Conservation (phyloP, 179 eudicot genomes). For the Actinidia arguta region DNA sequence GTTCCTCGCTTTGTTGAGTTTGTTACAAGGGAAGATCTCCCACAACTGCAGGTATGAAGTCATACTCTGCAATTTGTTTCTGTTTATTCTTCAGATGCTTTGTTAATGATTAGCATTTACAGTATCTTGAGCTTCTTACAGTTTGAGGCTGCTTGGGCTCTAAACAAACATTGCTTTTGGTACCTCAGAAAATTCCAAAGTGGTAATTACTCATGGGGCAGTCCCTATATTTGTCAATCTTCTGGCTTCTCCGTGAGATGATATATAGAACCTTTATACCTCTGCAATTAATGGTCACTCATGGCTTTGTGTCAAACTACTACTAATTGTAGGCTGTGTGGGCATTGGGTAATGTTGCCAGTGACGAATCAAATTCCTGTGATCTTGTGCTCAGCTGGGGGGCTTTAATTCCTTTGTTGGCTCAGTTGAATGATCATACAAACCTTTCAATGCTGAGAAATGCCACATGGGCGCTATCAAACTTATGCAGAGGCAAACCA, state of each 20-base stretch:
- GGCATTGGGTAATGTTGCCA: slow-evolving; percentile 55
- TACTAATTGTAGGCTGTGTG: slow-evolving; percentile 43
- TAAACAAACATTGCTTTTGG: slow-evolving; percentile 92
- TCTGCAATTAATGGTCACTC: neutral
- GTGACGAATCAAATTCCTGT: slow-evolving; percentile 41
- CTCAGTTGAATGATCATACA: slow-evolving; percentile 34
- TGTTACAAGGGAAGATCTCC: slow-evolving; percentile 85
- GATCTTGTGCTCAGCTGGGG: slow-evolving; percentile 47
- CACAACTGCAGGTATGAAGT: slow-evolving; percentile 86
- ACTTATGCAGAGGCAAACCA: slow-evolving; percentile 75
- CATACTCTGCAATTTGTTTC: neutral
- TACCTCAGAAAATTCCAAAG: slow-evolving; percentile 87
- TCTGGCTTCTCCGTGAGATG: slow-evolving; percentile 89
- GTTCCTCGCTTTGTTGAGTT: slow-evolving; percentile 88
- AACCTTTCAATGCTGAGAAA: slow-evolving; percentile 38
- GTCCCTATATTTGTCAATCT: slow-evolving; percentile 93
- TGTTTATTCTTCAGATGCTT: neutral
- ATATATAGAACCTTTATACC: slow-evolving; percentile 37
- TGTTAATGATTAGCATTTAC: neutral
- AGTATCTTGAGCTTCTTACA: slow-evolving; percentile 23
- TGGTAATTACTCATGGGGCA: slow-evolving; percentile 88
- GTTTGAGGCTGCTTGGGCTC: slow-evolving; percentile 97
- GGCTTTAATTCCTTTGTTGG: slow-evolving; percentile 36
- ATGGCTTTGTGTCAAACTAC: neutral
- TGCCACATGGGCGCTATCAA: slow-evolving; percentile 54